Percentiles rank a stretch among this genome's conserved stretches.
phyloP scores from a whole-genome alignment of 1,284 basidiomycete species.

The Rhodotorula sp. region DNA sequence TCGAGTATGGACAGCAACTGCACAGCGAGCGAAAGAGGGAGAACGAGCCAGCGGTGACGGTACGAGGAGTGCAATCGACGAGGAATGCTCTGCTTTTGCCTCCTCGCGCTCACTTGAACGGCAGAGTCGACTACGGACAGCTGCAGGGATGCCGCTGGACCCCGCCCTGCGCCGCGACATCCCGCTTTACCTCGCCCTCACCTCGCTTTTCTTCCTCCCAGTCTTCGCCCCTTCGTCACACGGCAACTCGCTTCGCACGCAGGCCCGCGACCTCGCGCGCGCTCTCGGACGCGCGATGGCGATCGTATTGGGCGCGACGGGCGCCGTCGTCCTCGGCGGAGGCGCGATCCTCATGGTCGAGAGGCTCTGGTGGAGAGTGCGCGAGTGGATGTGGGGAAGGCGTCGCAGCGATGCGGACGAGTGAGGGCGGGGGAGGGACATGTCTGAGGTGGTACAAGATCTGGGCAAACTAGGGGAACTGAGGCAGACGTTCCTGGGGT shows the following conservation, averaged over 20 bases:
- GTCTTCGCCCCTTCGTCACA: constrained; percentile 18
- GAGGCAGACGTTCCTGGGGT: no score
- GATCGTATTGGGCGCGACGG: constrained; percentile 4
- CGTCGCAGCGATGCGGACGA: not conserved
- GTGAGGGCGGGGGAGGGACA: not conserved
- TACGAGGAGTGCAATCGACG: no score
- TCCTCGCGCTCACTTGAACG: not conserved
- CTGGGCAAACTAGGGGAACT: no score
- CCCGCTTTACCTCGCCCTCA: constrained; percentile 14
- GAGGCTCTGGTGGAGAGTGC: not conserved
- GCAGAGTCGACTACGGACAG: not conserved
- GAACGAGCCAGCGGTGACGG: not conserved
- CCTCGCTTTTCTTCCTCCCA: constrained; percentile 18
- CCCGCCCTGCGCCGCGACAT: constrained; percentile 18
- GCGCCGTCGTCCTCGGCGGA: constrained; percentile 15
- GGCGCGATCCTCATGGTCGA: constrained; percentile 15
- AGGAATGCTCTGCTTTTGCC: no score
- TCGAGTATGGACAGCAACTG: no score
- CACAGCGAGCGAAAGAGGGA: not conserved
- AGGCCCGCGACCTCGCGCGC: constrained; percentile 10
- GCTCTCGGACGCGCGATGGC: constrained; percentile 2
- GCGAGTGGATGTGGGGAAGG: not conserved
- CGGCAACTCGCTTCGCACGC: constrained; percentile 3
- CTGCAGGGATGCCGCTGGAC: not conserved
- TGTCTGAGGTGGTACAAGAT: no score